These are phyloP conservation scores for Rosa chinensis DNA, from an alignment of 306 rosid genomes.

Conservation along the genomic window DNA sequence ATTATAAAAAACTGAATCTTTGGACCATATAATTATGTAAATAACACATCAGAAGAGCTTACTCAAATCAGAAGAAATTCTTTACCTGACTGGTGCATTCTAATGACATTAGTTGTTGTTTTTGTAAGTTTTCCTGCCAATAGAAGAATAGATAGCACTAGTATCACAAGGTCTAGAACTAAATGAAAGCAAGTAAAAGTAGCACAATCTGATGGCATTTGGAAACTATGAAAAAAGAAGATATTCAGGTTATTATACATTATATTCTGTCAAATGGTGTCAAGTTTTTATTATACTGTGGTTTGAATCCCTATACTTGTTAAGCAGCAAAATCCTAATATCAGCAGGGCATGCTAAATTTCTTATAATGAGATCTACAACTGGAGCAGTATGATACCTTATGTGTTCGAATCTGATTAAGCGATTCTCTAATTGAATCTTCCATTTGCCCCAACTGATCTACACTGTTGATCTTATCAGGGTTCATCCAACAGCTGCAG, in stretches of 20 bases:
- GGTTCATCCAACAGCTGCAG: slow-evolving; percentile 61
- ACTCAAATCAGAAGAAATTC: slow-evolving; percentile 3
- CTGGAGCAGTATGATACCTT: slow-evolving; percentile 49
- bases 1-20: slow-evolving; percentile 3
- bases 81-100: slow-evolving; percentile 83
- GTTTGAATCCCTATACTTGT: background rate
- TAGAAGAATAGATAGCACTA: background rate
- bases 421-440: slow-evolving; percentile 70
- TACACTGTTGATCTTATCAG: slow-evolving; percentile 59
- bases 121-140: slow-evolving; percentile 67
- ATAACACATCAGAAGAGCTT: background rate
- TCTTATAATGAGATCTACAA: slow-evolving; percentile 3
- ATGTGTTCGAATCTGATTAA: slow-evolving; percentile 55
- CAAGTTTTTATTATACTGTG: background rate
- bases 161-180: background rate
- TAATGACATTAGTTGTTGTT: slow-evolving; percentile 69
- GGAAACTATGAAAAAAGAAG: background rate
- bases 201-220: background rate
- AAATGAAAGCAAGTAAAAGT: background rate
- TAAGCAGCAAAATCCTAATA: background rate
- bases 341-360: background rate
- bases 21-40: background rate
- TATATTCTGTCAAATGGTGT: background rate
- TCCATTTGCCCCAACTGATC: slow-evolving; percentile 78
- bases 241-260: background rate